A percentile compares a stretch with the other conserved stretches of the same genome.
Evolutionary conservation across 2,329 filamentous ascomycete genomes (phyloP).

Genomic region (Ascosphaera acerosa): DNA sequence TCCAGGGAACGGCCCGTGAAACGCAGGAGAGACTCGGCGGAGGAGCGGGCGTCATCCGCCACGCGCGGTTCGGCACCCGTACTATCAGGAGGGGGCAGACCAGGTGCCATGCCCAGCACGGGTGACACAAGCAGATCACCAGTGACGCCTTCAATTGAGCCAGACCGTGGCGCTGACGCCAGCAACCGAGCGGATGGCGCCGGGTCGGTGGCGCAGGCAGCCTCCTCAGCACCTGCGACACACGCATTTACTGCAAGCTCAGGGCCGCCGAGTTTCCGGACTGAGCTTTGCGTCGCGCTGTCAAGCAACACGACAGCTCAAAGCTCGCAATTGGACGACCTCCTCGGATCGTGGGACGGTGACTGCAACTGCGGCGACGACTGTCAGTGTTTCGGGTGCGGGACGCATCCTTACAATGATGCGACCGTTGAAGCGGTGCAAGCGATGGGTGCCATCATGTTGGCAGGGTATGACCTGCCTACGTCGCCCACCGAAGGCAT

Average conservation of each 20-base stretch:
- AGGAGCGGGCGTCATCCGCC: too few species aligned
- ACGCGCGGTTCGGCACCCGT: too few species aligned
- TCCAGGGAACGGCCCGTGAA: too few species aligned
- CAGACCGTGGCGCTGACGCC: too few species aligned
- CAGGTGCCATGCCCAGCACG: too few species aligned
- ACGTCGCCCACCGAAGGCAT: constrained; percentile 4
- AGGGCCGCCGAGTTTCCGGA: background rate
- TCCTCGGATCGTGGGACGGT: too few species aligned
- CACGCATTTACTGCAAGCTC: background rate
- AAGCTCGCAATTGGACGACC: constrained; percentile 3
- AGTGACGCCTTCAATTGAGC: too few species aligned
- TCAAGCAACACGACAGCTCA: background rate
- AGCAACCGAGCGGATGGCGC: background rate
- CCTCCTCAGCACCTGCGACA: background rate
- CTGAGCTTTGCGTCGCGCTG: background rate
- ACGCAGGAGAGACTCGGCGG: too few species aligned
- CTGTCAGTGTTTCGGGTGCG: constrained; percentile 23
- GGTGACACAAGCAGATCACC: too few species aligned
- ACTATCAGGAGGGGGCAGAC: too few species aligned
- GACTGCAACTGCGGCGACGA: constrained; percentile 20
- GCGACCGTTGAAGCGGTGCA: constrained; percentile 21
- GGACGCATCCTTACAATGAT: constrained; percentile 22
- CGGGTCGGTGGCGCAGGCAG: background rate
- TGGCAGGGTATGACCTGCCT: constrained; percentile 6
- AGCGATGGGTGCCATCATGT: constrained; percentile 20